These are phyloP conservation scores for Sugiyamaella floridensis DNA, from an alignment of 805 yeast genomes.

Conservation along the genomic window DNA sequence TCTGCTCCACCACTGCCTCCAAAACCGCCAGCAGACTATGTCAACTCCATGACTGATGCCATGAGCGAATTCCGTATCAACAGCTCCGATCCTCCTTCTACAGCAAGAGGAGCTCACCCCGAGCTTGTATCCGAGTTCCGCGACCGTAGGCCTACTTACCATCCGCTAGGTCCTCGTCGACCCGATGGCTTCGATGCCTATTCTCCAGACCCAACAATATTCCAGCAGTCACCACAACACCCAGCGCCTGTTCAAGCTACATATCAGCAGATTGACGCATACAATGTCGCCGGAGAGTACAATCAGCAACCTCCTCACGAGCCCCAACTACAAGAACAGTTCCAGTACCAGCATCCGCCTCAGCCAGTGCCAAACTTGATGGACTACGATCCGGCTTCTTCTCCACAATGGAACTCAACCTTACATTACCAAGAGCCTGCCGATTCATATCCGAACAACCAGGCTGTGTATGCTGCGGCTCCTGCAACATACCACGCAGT, in stretches of 20 bases:
- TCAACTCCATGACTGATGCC: slow-evolving; percentile 11
- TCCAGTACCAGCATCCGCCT: background rate
- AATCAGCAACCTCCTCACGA: background rate
- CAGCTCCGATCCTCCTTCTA: background rate
- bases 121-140: slow-evolving; percentile 5
- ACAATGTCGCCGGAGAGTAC: background rate
- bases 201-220: background rate
- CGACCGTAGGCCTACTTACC: slow-evolving; percentile 13
- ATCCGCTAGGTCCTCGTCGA: slow-evolving; percentile 17
- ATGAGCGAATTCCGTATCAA: slow-evolving; percentile 12
- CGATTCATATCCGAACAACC: background rate
- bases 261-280: background rate
- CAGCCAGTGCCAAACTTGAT: background rate
- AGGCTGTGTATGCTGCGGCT: background rate
- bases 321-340: background rate
- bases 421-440: background rate
- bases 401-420: background rate
- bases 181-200: slow-evolving; percentile 1
- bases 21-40: slow-evolving; percentile 17
- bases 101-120: background rate
- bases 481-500: no score
- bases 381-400: background rate
- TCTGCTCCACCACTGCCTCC: slow-evolving; percentile 20
- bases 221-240: background rate
- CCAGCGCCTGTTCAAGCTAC: background rate